A percentile compares a stretch with the other conserved stretches of the same genome.
phyloP scores from a whole-genome alignment of 371 early-diverging fungal species.

The Haplosporangium sp. region DNA sequence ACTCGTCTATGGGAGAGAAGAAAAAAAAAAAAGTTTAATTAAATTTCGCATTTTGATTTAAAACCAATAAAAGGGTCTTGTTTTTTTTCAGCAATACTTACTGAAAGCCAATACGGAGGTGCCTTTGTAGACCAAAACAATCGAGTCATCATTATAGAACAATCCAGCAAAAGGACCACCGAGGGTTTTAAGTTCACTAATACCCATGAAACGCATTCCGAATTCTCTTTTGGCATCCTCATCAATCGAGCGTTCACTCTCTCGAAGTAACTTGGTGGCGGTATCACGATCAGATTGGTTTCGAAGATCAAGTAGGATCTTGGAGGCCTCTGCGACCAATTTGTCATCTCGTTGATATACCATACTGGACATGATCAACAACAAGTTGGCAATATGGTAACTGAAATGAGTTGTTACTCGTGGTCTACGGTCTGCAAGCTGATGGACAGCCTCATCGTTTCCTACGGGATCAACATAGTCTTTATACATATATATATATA shows the following conservation, averaged over 20 bases:
- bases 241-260: slow-evolving; percentile 38
- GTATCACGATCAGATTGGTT: slow-evolving; percentile 13
- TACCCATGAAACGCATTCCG: slow-evolving; percentile 62
- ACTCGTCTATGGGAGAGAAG: slow-evolving; percentile 57
- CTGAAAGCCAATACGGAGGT: slow-evolving; percentile 58
- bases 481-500: not conserved
- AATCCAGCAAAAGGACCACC: slow-evolving; percentile 66
- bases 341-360: slow-evolving; percentile 62
- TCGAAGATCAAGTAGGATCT: slow-evolving; percentile 15
- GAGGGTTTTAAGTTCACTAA: slow-evolving; percentile 62
- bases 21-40: not conserved
- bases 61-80: too few species aligned
- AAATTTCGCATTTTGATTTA: not conserved
- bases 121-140: slow-evolving; percentile 63
- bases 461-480: slow-evolving; percentile 38
- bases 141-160: slow-evolving; percentile 59
- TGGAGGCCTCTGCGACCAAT: slow-evolving; percentile 54
- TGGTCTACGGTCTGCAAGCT: slow-evolving; percentile 11
- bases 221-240: slow-evolving; percentile 19
- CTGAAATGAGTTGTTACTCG: slow-evolving; percentile 23
- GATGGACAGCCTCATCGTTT: slow-evolving; percentile 31
- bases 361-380: slow-evolving; percentile 46
- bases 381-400: slow-evolving; percentile 39
- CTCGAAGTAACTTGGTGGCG: slow-evolving; percentile 18
- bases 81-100: slow-evolving; percentile 11